phyloP scores from a whole-genome alignment of 2,329 filamentous ascomycete genomes.

The Chaetomium sp. region DNA sequence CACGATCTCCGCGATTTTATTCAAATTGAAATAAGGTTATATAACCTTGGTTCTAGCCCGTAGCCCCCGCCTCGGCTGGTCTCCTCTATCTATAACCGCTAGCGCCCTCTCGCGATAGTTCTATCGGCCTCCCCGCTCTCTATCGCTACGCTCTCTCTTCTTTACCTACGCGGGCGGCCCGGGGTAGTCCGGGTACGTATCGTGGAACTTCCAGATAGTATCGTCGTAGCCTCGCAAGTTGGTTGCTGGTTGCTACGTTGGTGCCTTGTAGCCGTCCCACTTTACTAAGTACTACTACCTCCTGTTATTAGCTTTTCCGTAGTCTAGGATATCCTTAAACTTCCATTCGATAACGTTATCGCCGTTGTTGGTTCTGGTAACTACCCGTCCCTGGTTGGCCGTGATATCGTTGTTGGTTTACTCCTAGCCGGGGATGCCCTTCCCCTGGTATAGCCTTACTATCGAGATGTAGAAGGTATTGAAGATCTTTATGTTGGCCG shows the following conservation, averaged over 20 bases:
- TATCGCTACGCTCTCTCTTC: not conserved
- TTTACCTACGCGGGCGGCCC: not conserved
- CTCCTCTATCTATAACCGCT: not conserved
- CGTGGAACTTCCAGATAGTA: not conserved
- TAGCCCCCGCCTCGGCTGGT: not conserved
- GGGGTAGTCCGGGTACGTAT: not conserved
- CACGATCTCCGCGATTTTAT: not conserved
- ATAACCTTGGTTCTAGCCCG: too few relatives aligned
- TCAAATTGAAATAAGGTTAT: too few relatives aligned
- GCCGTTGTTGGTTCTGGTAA: not conserved
- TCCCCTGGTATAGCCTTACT: not conserved
- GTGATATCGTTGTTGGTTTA: not conserved
- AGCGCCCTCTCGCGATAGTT: too few relatives aligned
- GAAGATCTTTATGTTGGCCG: conserved; percentile 7
- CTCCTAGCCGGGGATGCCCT: not conserved
- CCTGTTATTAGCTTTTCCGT: not conserved
- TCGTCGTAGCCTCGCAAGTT: not conserved
- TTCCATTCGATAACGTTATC: not conserved
- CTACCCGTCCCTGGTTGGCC: not conserved
- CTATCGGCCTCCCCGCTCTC: too few relatives aligned
- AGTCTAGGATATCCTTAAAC: not conserved
- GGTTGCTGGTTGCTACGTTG: not conserved
- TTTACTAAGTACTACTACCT: not conserved
- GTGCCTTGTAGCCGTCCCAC: not conserved
- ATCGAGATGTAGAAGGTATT: conserved; percentile 1